Base-by-base conservation (phyloP, 768 basidiomycete genomes). In the Lactarius vividus region DNA sequence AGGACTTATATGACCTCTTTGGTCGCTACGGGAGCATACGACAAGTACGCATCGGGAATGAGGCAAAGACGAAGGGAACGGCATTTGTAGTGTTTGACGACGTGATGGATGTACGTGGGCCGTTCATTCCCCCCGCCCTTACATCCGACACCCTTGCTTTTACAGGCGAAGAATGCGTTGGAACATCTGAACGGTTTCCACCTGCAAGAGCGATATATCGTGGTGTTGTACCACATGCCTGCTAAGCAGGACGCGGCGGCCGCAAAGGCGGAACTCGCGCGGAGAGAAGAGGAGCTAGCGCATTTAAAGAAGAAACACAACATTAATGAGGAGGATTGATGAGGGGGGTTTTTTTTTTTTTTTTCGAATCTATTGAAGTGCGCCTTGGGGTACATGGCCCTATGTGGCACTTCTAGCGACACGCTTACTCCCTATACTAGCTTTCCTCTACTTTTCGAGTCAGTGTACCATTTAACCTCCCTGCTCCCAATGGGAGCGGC, bases 121-220 rank as follows among this genome's bases (percentile, higher is more conserved):
- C 8, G 2, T 29, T 28, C 31, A 42, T 44, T 39, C 11, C 56
- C 37, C 64, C 33, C 39, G 13, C 53, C 4, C 11, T 39, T 18
- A 54, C 59, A 71, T 74, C 70, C 13, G 28, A 60, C 58, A 35
- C 11, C 35, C 0, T 6, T 53, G 33, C 6, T 11, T 29, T 54
- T 61, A 15, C 73, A 97, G 92, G 96, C 96, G 28, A 96, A 97
- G 78, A 95, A 96, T 73, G 96, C 96, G 0, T 85, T 97, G 63
- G 96, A 96, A 74, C 95, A 97, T 76, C 77, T 98, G 73, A 98
- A 98, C 71, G 96, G 96, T 54, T 99, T 99, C 80, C 96, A 99
- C 79, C 76, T 99, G 65, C 94, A 95, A 79, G 96, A 97, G 77
- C 90, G 96, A 28, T 99, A 98, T 78, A 96, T 99, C 61, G 96